Conservation (phyloP, 2,329 filamentous ascomycete genomes). For the Hypoxylon sp. region DNA sequence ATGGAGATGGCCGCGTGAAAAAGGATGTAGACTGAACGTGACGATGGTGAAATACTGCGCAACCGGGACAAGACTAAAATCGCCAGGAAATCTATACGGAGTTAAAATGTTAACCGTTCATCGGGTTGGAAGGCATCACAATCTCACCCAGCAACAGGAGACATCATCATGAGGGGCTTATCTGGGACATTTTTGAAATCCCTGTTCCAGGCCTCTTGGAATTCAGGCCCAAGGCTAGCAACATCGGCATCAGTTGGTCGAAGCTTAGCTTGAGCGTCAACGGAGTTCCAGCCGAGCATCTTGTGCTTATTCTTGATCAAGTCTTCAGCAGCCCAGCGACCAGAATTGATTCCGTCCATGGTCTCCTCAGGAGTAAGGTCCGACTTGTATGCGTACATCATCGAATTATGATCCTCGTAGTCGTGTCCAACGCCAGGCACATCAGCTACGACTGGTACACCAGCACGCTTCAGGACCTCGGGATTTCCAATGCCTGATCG, state of each 20-base stretch:
- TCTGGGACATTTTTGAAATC: constrained; percentile 45
- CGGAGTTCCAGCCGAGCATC: constrained; percentile 47
- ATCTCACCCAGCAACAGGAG: constrained; percentile 22
- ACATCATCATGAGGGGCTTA: constrained; percentile 44
- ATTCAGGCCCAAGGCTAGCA: constrained; percentile 44
- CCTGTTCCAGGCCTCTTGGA: constrained; percentile 45
- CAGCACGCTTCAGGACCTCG: constrained; percentile 59
- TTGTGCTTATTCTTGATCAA: constrained; percentile 39
- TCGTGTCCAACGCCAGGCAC: constrained; percentile 64
- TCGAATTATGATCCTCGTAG: constrained; percentile 66
- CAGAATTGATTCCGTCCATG: constrained; percentile 34
- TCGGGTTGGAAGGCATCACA: constrained; percentile 15
- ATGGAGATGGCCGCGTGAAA: constrained; percentile 73
- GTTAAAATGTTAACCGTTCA: neutral
- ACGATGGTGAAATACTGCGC: constrained; percentile 68
- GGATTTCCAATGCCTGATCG: constrained; percentile 66
- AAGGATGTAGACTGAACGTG: constrained; percentile 72
- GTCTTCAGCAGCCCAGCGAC: constrained; percentile 45
- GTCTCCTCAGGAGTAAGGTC: constrained; percentile 42
- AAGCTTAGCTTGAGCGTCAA: constrained; percentile 45
- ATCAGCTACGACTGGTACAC: constrained; percentile 55
- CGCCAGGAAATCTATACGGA: constrained; percentile 58
- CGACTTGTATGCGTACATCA: constrained; percentile 63
- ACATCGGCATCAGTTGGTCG: constrained; percentile 47
- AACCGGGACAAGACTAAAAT: constrained; percentile 56